Conservation (phyloP, 176 grass and related monocot species). For the Cymbopogon citratus region DNA sequence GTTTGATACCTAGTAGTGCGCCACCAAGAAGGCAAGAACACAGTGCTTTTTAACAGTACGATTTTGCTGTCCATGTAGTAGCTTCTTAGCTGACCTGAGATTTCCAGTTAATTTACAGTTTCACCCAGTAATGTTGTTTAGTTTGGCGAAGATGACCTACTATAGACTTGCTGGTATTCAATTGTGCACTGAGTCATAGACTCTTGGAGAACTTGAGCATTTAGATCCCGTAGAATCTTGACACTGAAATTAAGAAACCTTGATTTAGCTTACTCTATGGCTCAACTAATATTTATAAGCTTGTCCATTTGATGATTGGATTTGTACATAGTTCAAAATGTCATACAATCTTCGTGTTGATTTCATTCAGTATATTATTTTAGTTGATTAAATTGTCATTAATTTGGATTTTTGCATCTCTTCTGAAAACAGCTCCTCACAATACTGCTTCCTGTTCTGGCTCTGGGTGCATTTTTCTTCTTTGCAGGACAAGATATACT, state of each 20-base stretch:
- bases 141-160: background rate
- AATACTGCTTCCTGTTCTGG: conserved; percentile 72
- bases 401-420: conserved; percentile 4
- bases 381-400: background rate
- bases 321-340: background rate
- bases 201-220: background rate
- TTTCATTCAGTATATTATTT: background rate
- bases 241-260: background rate
- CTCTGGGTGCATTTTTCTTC: conserved; percentile 75
- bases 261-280: background rate
- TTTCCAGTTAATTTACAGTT: background rate
- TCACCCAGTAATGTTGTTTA: background rate
- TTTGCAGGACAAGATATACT: conserved; percentile 78
- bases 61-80: background rate
- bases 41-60: background rate
- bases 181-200: background rate
- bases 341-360: background rate
- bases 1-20: background rate
- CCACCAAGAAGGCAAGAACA: background rate
- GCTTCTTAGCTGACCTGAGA: background rate
- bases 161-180: background rate
- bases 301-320: background rate
- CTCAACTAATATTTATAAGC: background rate
- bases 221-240: background rate
- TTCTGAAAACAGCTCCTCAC: conserved; percentile 55